Base-by-base conservation (phyloP, 495 filamentous ascomycete genomes). In the Bombardia bombarda region DNA sequence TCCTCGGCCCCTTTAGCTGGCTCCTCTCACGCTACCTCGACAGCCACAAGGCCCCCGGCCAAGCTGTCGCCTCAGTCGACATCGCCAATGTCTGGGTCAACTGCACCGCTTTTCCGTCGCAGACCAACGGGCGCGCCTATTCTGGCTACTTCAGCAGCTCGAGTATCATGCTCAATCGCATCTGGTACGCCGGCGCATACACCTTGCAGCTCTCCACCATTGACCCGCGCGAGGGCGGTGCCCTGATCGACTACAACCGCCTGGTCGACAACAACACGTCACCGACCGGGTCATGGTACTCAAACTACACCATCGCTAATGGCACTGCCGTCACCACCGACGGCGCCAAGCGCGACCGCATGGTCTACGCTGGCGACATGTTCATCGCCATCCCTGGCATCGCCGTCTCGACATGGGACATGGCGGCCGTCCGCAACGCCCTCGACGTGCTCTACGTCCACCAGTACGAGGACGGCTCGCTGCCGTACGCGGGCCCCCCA, bases 151-250 rank as follows among this genome's bases (percentile, higher is more conserved):
- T 75, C 42, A 55, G 69, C 46, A 66, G 59, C 32, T 58, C 61
- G 5, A 69, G 68, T 17, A 62, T 64, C 9, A 58, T 74, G 3
- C 53, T 70, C 6, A 80, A 83, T 43, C 56, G 67, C 10, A 67
- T 80, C 32, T 82, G 76, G 75, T 82, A 82, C 51, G 72, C 77
- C n/a, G 76, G 77, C 12, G 76, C 77, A 13, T 83, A 75, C 48
- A 83, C 79, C 0, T 60, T 73, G 23, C 75, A 80, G 53, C 61
- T 80, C 6, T 72, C 64, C 26, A 79, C 72, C 7, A 72, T 79
- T 31, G 63, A 75, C 40, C 73, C 74, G 0, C 50, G 49, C 0
- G 55, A 69, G 28, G 75, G 77, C 12, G 59, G 69, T 33, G 56
- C 74, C 0, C 53, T 78, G 20, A 60, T 72, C 22, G 62, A 70